These are phyloP conservation scores for Lactarius indigo DNA, from an alignment of 768 basidiomycete species.

Conservation along the genomic window DNA sequence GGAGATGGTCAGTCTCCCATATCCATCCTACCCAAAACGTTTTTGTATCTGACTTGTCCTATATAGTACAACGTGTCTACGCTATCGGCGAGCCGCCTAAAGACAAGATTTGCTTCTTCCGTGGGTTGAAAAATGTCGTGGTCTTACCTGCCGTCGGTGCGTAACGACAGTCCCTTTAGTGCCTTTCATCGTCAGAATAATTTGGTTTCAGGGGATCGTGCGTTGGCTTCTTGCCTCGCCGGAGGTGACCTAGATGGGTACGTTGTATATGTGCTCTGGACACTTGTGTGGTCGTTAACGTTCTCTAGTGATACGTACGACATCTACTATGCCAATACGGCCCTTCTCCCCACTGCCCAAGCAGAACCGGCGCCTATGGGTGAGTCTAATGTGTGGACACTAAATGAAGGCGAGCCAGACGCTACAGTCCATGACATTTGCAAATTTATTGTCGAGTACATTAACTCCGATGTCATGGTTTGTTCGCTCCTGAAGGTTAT, in stretches of 20 bases:
- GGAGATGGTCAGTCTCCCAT: constrained; percentile 30
- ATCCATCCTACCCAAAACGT: background rate
- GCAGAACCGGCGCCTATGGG: constrained; percentile 43
- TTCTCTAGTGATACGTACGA: constrained; percentile 27
- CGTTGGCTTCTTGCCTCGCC: constrained; percentile 65
- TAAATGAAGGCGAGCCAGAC: constrained; percentile 32
- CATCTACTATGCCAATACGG: constrained; percentile 47
- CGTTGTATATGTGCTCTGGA: background rate
- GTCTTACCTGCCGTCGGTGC: constrained; percentile 26
- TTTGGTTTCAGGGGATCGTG: constrained; percentile 46
- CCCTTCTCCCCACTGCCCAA: constrained; percentile 51
- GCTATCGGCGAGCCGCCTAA: constrained; percentile 32
- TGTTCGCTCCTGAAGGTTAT: no score
- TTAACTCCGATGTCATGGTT: constrained; percentile 78
- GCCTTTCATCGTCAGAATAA: background rate
- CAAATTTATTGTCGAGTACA: constrained; percentile 80
- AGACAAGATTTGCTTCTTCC: constrained; percentile 26
- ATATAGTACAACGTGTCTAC: constrained; percentile 28
- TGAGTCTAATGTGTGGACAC: constrained; percentile 5
- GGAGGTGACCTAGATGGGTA: constrained; percentile 82
- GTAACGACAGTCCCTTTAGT: background rate
- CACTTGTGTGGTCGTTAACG: background rate
- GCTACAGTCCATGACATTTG: constrained; percentile 69
- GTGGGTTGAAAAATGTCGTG: constrained; percentile 29
- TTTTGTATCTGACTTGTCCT: background rate